These are phyloP conservation scores for Beauveria asiatica DNA, from an alignment of 2,329 filamentous ascomycete genomes.

Conservation along the genomic window DNA sequence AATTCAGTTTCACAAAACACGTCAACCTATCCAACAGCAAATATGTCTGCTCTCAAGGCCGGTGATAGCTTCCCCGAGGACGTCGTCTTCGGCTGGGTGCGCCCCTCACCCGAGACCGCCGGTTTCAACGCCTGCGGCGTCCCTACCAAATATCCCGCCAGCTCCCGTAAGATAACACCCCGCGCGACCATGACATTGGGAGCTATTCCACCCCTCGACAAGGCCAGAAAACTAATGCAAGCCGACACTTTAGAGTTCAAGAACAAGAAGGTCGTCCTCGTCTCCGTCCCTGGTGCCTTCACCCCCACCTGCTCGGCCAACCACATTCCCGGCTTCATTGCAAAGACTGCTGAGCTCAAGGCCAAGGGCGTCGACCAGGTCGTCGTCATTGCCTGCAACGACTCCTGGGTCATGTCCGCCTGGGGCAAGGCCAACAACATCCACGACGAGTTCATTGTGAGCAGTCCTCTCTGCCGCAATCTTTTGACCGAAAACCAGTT, in stretches of 20 bases:
- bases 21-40: constrained; percentile 13
- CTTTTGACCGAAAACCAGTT: neutral
- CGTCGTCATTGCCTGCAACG: constrained; percentile 76
- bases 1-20: constrained; percentile 4
- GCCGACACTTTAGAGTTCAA: constrained; percentile 37
- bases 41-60: constrained; percentile 59
- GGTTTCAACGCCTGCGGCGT: constrained; percentile 69
- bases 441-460: constrained; percentile 55
- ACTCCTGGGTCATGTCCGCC: constrained; percentile 78
- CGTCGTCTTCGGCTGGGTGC: constrained; percentile 77
- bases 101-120: constrained; percentile 60
- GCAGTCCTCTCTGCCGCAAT: constrained; percentile 23
- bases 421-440: constrained; percentile 85
- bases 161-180: constrained; percentile 46
- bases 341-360: constrained; percentile 61
- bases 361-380: constrained; percentile 76
- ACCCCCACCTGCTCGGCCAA: constrained; percentile 76
- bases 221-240: neutral
- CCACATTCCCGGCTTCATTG: constrained; percentile 75
- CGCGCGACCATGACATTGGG: neutral
- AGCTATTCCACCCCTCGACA: neutral
- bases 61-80: constrained; percentile 78
- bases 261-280: constrained; percentile 47
- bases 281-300: constrained; percentile 63
- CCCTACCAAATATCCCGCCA: constrained; percentile 70